These are phyloP conservation scores for Penicillium fuscoglaucum DNA, from an alignment of 2,329 filamentous ascomycete species.

Conservation along the genomic window DNA sequence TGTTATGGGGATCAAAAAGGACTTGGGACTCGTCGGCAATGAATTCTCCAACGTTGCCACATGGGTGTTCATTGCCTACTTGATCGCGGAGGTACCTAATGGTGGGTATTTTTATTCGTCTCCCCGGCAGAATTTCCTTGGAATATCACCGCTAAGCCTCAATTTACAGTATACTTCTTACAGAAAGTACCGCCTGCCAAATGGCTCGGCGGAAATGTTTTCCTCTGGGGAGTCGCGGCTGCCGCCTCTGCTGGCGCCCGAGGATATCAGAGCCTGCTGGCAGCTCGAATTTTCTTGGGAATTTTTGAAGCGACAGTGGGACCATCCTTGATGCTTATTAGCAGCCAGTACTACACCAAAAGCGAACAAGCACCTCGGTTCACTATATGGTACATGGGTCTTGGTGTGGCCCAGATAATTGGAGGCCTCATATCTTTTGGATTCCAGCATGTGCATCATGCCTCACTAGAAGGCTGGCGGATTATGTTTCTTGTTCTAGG, in stretches of 20 bases:
- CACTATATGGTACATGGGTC: constrained; percentile 61
- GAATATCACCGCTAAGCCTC: neutral
- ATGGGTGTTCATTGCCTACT: constrained; percentile 60
- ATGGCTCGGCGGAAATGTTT: constrained; percentile 60
- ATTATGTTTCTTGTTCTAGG: constrained; percentile 56
- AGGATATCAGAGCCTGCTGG: constrained; percentile 56
- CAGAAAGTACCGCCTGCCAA: constrained; percentile 29
- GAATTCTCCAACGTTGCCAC: constrained; percentile 63
- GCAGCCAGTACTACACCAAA: constrained; percentile 59
- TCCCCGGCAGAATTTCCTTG: neutral
- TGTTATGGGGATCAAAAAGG: constrained; percentile 61
- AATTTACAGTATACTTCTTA: constrained; percentile 19
- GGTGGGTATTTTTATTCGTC: constrained; percentile 37
- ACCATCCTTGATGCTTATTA: constrained; percentile 62
- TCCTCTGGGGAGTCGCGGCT: constrained; percentile 50
- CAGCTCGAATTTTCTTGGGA: constrained; percentile 59
- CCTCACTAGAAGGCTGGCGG: constrained; percentile 46
- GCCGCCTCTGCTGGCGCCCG: constrained; percentile 52
- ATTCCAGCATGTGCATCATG: constrained; percentile 53
- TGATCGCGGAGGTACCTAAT: constrained; percentile 60
- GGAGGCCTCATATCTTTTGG: constrained; percentile 49
- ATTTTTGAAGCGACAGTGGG: constrained; percentile 62
- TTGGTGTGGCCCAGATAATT: constrained; percentile 56
- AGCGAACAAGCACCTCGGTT: constrained; percentile 60
- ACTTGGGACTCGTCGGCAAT: constrained; percentile 56